These are phyloP conservation scores for Cryptosporidium felis DNA, from an alignment of 169 alveolate species.

Conservation along the genomic window DNA sequence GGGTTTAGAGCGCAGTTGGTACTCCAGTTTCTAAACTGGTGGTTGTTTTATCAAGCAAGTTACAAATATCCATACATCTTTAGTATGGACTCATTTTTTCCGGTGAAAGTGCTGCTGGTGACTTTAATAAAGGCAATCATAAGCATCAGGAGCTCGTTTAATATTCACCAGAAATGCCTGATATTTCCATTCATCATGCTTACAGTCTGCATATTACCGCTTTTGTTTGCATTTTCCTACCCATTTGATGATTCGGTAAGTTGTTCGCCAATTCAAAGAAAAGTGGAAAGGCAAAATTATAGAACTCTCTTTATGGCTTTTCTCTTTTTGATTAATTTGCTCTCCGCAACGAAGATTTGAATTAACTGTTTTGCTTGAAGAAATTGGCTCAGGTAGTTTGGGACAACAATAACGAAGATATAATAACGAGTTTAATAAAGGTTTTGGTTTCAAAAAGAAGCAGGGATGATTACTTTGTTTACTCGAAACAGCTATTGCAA, in stretches of 20 bases:
- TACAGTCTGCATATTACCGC: constrained; percentile 38
- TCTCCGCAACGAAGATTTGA: too few relatives aligned
- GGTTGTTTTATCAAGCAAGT: constrained; percentile 53
- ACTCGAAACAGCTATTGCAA: background rate
- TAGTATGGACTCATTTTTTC: constrained; percentile 37
- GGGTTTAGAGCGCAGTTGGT: background rate
- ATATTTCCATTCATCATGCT: constrained; percentile 45
- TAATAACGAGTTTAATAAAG: background rate
- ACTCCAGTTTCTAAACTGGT: constrained; percentile 45
- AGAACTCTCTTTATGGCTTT: too few relatives aligned
- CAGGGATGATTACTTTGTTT: constrained; percentile 17
- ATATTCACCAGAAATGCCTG: background rate
- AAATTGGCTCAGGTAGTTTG: constrained; percentile 10
- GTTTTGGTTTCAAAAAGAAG: background rate
- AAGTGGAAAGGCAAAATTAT: too few relatives aligned
- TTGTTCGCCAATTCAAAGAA: too few relatives aligned
- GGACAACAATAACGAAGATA: constrained; percentile 56
- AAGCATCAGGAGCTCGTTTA: constrained; percentile 8
- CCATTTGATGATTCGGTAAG: constrained; percentile 71
- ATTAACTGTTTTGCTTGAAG: too few relatives aligned
- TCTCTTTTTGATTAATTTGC: too few relatives aligned
- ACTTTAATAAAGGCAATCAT: constrained; percentile 42
- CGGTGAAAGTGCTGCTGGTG: constrained; percentile 32
- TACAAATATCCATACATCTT: constrained; percentile 46
- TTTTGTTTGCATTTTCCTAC: constrained; percentile 61